Base-by-base conservation (phyloP, 2,329 filamentous ascomycete genomes). In the Coniochaeta sp. region DNA sequence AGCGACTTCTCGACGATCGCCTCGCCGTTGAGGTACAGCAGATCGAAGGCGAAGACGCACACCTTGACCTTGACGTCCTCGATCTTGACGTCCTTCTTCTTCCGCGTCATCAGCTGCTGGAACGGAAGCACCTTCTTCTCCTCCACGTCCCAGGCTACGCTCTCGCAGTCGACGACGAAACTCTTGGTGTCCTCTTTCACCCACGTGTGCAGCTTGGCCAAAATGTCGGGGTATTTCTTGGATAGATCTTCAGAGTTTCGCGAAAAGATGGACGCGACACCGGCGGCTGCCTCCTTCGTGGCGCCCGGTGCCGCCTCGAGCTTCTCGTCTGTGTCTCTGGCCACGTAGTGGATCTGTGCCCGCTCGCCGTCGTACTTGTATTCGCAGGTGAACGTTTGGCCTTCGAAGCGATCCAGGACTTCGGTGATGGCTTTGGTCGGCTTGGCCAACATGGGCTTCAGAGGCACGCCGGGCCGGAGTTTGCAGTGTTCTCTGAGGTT, bases 291-390 rank as follows among this genome's bases (percentile, higher is more conserved):
- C 63, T 91, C 89, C 64, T 86, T 87, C 44, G 86, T 81, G 8
- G 85, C 85, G 6, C 83, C 76, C 12, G 80, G 77, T 0, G 82
- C 77, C 55, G 88, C 83, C 61, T 83, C 82, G 66, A 91, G 88
- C 59, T 91, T 81, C 62, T 89, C 78, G 1, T 85, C 79, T 11
- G 90, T 84, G 63, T 93, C 89, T 63, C 91, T 90, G 5, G 93
- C 88, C 34, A 98, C 91, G 67, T 96, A 99, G 72, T 99, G 95
- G 58, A 99, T 98, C 72, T 99, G 95, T n/a, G 95, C 95, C 71
- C 95, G 84, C 74, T 99, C 95, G 57, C 95, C 95, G 68, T 99
- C 95, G 70, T 99, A 99, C 74, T 99, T 99, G 81, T 96, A 99
- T 73, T 99, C 95, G 76, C 95, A 99, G 1, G 95, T 98, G 69